A percentile compares a stretch with the other conserved stretches of the same genome.
phyloP scores from a whole-genome alignment of 495 filamentous ascomycete species.

The Penicillium verhagenii region DNA sequence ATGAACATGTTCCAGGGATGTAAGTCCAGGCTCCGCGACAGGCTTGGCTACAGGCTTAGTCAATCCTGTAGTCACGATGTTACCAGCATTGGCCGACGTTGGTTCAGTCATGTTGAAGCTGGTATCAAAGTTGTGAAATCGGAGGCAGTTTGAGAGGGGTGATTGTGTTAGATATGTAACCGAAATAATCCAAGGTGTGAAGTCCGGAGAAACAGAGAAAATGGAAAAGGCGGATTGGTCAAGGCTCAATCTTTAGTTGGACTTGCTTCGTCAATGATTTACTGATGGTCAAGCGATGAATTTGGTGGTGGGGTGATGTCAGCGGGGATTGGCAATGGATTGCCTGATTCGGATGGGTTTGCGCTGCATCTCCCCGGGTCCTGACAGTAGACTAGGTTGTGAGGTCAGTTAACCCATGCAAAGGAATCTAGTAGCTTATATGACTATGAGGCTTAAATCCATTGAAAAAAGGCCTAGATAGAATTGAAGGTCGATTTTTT shows the following conservation, averaged over 20 bases:
- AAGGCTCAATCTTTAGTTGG: too few species aligned
- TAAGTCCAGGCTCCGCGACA: conserved; percentile 7
- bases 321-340: too few species aligned
- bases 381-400: neutral
- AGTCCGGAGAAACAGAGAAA: too few species aligned
- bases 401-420: neutral
- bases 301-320: conserved; percentile 37
- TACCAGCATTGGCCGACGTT: conserved; percentile 20
- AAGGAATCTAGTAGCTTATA: neutral
- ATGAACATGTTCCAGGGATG: conserved; percentile 25
- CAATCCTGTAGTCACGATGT: conserved; percentile 2
- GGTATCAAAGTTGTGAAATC: neutral
- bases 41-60: conserved; percentile 1
- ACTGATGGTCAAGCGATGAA: neutral
- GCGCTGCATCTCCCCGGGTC: conserved; percentile 9
- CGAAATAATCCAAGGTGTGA: too few species aligned
- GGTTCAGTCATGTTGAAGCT: conserved; percentile 21
- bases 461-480: too few species aligned
- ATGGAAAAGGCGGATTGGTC: too few species aligned
- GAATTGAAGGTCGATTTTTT: too few species aligned
- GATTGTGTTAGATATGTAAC: too few species aligned
- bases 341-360: conserved; percentile 10
- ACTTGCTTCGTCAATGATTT: neutral
- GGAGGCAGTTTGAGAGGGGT: neutral
- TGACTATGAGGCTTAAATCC: neutral